Conservation (phyloP, 2,329 filamentous ascomycete genomes). For the Sporothrix phasma region DNA sequence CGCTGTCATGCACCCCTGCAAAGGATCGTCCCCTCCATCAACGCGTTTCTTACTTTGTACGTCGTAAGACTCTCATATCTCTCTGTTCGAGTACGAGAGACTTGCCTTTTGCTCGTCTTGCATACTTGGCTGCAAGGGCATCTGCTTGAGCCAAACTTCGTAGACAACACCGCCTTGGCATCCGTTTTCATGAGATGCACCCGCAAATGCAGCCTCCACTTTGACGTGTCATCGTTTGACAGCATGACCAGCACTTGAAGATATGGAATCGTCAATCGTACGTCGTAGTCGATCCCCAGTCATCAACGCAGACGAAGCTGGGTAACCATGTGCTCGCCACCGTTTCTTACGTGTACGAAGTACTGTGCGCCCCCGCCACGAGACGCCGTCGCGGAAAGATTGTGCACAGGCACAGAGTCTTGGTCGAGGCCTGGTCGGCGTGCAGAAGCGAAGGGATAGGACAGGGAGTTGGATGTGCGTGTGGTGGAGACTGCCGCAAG, state of each 20-base stretch:
- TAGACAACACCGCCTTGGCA: not conserved
- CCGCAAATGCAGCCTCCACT: not conserved
- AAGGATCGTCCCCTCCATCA: constrained; percentile 5
- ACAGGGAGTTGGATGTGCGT: not conserved
- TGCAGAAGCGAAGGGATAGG: not conserved
- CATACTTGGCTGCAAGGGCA: not conserved
- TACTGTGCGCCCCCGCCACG: not conserved
- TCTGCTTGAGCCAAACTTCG: not conserved
- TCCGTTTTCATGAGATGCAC: not conserved
- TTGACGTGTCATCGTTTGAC: not conserved
- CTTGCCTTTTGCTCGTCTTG: not conserved
- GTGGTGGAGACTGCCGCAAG: not conserved
- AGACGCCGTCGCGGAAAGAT: not conserved
- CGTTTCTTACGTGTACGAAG: not conserved
- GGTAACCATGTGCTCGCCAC: not conserved
- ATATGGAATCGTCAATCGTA: too few species aligned
- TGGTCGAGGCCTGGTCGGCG: not conserved
- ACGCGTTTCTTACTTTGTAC: not conserved
- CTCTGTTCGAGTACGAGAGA: too few species aligned
- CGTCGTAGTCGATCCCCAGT: not conserved
- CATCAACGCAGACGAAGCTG: not conserved
- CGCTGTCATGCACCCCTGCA: not conserved
- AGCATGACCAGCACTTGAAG: not conserved
- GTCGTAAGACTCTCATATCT: not conserved
- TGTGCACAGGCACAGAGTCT: not conserved